Evolutionary conservation across 441 rosid species (phyloP).

Genomic region (Heliophila coronopifolia): DNA sequence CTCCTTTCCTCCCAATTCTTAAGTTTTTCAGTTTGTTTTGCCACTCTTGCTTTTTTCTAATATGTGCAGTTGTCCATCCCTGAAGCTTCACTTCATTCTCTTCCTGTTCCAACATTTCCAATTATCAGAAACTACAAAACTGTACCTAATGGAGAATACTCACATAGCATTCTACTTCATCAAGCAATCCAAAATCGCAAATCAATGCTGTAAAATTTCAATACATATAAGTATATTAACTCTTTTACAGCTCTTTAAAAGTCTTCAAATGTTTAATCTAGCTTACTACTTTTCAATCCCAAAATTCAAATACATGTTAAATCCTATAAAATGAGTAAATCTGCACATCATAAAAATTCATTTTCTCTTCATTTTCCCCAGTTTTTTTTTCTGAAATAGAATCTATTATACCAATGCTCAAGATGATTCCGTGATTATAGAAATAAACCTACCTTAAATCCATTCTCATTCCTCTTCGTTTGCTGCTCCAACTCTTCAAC

Average conservation of each 20-base stretch:
- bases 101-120: conserved; percentile 36
- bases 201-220: neutral
- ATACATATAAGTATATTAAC: neutral
- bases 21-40: conserved; percentile 68
- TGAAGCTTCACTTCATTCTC: conserved; percentile 46
- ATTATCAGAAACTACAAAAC: neutral
- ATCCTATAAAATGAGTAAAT: neutral
- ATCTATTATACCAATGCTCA: neutral
- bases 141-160: neutral
- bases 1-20: conserved; percentile 57
- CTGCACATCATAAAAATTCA: neutral
- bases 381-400: neutral
- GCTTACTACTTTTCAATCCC: neutral
- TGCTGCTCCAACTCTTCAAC: conserved; percentile 51
- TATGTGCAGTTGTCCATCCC: conserved; percentile 54
- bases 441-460: conserved; percentile 42
- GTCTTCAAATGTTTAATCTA: conserved; percentile 2
- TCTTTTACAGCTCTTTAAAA: neutral
- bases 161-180: conserved; percentile 8
- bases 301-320: conserved; percentile 1
- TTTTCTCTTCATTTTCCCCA: neutral
- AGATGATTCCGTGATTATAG: neutral
- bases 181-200: neutral
- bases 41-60: conserved; percentile 75
- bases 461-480: conserved; percentile 34